These are phyloP conservation scores for Cardiospermum halicacabum DNA, from an alignment of 345 rosid species.

Conservation along the genomic window DNA sequence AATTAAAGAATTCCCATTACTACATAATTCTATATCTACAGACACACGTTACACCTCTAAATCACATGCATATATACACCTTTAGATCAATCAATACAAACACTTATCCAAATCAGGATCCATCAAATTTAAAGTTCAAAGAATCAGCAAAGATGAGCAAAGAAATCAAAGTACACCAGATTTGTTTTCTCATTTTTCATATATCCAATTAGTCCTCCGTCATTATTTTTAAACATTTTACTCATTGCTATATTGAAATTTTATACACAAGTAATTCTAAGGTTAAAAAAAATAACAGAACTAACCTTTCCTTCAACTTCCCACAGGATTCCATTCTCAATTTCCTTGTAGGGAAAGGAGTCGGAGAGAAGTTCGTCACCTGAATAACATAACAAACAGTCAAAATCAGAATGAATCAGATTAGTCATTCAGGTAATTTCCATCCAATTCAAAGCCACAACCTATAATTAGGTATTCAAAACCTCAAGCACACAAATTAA, in stretches of 20 bases:
- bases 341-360: conserved; percentile 89
- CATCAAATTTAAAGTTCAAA: background rate
- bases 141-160: too few relatives aligned
- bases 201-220: too few relatives aligned
- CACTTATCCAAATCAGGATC: background rate
- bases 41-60: background rate
- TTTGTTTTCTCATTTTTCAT: too few relatives aligned
- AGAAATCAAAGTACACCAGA: too few relatives aligned
- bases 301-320: conserved; percentile 93
- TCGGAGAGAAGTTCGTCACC: conserved; percentile 97
- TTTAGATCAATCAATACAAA: background rate
- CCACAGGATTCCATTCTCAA: conserved; percentile 67
- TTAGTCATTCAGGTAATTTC: background rate
- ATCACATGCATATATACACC: too few relatives aligned
- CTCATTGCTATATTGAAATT: too few relatives aligned
- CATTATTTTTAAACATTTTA: too few relatives aligned
- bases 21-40: background rate
- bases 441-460: background rate
- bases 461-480: background rate
- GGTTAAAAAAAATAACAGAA: background rate
- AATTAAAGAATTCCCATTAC: background rate
- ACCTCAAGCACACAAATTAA: background rate
- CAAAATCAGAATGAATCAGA: background rate
- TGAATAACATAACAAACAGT: conserved; percentile 15
- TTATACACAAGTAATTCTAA: too few relatives aligned